These are phyloP conservation scores for Bondarzewia mesenterica DNA, from an alignment of 1,284 basidiomycete genomes.

Conservation along the genomic window DNA sequence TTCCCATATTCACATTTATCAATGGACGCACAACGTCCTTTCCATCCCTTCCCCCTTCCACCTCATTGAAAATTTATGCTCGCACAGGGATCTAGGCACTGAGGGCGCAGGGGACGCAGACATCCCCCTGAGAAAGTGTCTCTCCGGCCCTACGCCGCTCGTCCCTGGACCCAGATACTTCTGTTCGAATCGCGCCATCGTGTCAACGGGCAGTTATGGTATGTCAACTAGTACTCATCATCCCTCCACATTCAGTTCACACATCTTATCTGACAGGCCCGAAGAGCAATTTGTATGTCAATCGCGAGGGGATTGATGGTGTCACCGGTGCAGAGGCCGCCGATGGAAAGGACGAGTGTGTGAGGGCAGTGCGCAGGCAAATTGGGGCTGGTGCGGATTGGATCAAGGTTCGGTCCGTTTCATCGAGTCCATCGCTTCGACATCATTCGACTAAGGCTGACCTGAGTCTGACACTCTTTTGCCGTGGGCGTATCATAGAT, in stretches of 20 bases:
- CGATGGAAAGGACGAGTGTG: constrained; percentile 50
- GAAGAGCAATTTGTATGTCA: constrained; percentile 37
- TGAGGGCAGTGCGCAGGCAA: constrained; percentile 50
- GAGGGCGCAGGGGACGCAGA: constrained; percentile 61
- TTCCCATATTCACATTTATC: not conserved
- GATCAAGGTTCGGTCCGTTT: constrained; percentile 37
- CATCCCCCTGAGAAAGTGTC: constrained; percentile 48
- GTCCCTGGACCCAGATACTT: constrained; percentile 61
- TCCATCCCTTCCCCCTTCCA: not conserved
- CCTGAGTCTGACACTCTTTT: too few relatives aligned
- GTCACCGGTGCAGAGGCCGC: constrained; percentile 50
- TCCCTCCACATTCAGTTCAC: not conserved
- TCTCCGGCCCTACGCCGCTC: constrained; percentile 41
- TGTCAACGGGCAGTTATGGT: constrained; percentile 58
- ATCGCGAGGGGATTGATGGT: constrained; percentile 45
- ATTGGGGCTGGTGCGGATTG: constrained; percentile 65
- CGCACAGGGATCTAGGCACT: constrained; percentile 50
- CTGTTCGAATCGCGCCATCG: constrained; percentile 52
- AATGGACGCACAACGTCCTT: not conserved
- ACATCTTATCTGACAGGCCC: constrained; percentile 36
- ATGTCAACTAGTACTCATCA: constrained; percentile 8
- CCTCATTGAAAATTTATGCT: too few relatives aligned
- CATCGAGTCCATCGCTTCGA: not conserved
- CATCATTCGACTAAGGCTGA: too few relatives aligned
- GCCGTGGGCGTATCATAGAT: constrained; percentile 29